A percentile compares a stretch with the other conserved stretches of the same genome.
Conservation (phyloP, 345 rosid species). For the Acer yangbiense region DNA sequence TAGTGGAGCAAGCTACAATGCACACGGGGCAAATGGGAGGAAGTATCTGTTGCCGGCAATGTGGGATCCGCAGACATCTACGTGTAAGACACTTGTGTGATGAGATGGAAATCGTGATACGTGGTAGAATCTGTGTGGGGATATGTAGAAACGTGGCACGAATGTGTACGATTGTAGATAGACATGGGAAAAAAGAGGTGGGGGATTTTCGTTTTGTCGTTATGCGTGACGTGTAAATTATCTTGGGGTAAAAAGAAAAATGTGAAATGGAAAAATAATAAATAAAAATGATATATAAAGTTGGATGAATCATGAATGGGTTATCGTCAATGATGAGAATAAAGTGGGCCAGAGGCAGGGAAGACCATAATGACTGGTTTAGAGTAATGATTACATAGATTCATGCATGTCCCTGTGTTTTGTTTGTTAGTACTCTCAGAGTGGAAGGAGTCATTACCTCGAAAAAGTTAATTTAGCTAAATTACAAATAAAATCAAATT, state of each 20-base stretch:
- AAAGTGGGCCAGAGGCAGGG: background rate
- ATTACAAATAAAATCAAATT: no score
- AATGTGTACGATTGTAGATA: constrained; percentile 26
- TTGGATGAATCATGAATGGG: background rate
- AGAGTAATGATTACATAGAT: background rate
- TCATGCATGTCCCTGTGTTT: no score
- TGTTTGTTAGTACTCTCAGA: no score
- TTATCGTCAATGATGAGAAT: background rate
- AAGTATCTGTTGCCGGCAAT: constrained; percentile 83
- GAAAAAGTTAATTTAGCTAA: no score
- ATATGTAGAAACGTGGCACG: constrained; percentile 17
- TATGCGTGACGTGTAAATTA: constrained; percentile 39
- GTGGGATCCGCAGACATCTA: constrained; percentile 81
- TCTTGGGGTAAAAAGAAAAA: background rate
- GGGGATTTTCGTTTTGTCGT: constrained; percentile 27
- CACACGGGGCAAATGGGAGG: constrained; percentile 63
- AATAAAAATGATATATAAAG: background rate
- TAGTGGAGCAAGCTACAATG: constrained; percentile 80
- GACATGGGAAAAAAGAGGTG: constrained; percentile 3
- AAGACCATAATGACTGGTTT: background rate
- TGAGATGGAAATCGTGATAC: background rate
- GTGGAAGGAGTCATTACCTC: no score
- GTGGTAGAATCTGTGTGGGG: constrained; percentile 23
- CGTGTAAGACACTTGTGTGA: constrained; percentile 58
- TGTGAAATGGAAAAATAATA: background rate